A percentile compares a stretch with the other conserved stretches of the same genome.
Evolutionary conservation across 2,329 filamentous ascomycete genomes (phyloP).

Genomic region (Aspergillus tanneri): DNA sequence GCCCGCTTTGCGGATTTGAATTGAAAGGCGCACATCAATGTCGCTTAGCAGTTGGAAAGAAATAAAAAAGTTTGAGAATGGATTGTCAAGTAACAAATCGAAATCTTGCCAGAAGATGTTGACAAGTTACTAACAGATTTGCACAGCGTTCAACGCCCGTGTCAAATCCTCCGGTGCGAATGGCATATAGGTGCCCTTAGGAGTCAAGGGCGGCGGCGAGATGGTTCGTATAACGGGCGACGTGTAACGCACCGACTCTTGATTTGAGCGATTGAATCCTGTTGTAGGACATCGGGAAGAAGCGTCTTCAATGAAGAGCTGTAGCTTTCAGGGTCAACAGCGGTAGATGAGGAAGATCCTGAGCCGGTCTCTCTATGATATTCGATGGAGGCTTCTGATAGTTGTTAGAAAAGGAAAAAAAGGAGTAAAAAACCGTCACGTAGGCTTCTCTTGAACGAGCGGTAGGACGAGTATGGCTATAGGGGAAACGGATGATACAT

Average conservation of each 20-base stretch:
- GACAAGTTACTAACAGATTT: constrained; percentile 26
- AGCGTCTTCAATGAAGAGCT: constrained; percentile 38
- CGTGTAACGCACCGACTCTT: constrained; percentile 36
- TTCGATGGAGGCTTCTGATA: constrained; percentile 23
- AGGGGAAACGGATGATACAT: constrained; percentile 12
- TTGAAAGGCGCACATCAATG: constrained; percentile 9
- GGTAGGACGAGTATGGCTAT: too few relatives aligned
- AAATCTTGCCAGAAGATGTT: constrained; percentile 11
- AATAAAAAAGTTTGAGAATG: constrained; percentile 1
- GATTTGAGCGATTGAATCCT: constrained; percentile 30
- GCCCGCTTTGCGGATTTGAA: constrained; percentile 1
- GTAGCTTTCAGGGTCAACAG: constrained; percentile 36
- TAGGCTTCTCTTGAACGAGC: too few relatives aligned
- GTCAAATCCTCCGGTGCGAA: constrained; percentile 39
- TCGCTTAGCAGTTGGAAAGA: constrained; percentile 10
- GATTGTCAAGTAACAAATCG: constrained; percentile 1
- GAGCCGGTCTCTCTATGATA: constrained; percentile 27
- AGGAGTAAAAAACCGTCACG: neutral
- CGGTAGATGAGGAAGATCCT: constrained; percentile 38
- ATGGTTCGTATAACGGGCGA: constrained; percentile 32
- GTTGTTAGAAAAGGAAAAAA: constrained; percentile 13
- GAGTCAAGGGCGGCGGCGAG: constrained; percentile 24
- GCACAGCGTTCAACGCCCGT: constrained; percentile 39
- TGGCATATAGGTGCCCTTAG: constrained; percentile 29
- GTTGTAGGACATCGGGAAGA: constrained; percentile 27